Percentiles rank a stretch among this genome's conserved stretches.
Evolutionary conservation across 2,329 filamentous ascomycete genomes (phyloP).

Genomic region (Phoma sp.): DNA sequence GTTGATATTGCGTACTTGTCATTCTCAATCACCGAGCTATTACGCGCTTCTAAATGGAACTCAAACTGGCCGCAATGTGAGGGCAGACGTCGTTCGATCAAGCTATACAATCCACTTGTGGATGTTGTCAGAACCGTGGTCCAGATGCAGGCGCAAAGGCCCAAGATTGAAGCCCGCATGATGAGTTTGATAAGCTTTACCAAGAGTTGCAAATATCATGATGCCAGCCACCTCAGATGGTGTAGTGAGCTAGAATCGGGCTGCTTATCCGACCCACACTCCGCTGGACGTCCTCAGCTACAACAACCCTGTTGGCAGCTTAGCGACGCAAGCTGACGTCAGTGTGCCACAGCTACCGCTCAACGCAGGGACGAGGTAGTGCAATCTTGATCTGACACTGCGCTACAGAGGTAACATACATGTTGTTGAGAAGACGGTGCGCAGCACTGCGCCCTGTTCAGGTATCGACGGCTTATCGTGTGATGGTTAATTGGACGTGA

Average conservation of each 20-base stretch:
- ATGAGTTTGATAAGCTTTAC: constrained; percentile 13
- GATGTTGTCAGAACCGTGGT: constrained; percentile 18
- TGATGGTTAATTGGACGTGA: constrained; percentile 3
- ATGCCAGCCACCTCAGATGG: constrained; percentile 6
- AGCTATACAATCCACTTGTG: constrained; percentile 27
- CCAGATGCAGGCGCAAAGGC: constrained; percentile 6
- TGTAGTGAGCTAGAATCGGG: neutral
- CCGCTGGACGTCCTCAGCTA: constrained; percentile 14
- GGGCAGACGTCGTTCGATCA: constrained; percentile 33
- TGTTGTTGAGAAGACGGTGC: constrained; percentile 23
- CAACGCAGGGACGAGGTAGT: constrained; percentile 21
- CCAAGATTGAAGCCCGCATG: constrained; percentile 13
- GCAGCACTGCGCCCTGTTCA: constrained; percentile 1
- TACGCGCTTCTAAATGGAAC: constrained; percentile 22
- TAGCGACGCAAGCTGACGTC: constrained; percentile 26
- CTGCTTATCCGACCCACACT: constrained; percentile 1
- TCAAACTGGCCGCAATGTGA: constrained; percentile 25
- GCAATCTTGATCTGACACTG: constrained; percentile 15
- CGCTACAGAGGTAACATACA: constrained; percentile 14
- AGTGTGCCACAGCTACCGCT: constrained; percentile 10
- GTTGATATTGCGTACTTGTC: constrained; percentile 27
- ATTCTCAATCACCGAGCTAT: neutral
- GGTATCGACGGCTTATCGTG: constrained; percentile 14
- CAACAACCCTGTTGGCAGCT: constrained; percentile 8
- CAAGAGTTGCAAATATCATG: constrained; percentile 7